A percentile compares a stretch with the other conserved stretches of the same genome.
Evolutionary conservation across 805 yeast species (phyloP).

Genomic region (Saccharomycopsis sp.): DNA sequence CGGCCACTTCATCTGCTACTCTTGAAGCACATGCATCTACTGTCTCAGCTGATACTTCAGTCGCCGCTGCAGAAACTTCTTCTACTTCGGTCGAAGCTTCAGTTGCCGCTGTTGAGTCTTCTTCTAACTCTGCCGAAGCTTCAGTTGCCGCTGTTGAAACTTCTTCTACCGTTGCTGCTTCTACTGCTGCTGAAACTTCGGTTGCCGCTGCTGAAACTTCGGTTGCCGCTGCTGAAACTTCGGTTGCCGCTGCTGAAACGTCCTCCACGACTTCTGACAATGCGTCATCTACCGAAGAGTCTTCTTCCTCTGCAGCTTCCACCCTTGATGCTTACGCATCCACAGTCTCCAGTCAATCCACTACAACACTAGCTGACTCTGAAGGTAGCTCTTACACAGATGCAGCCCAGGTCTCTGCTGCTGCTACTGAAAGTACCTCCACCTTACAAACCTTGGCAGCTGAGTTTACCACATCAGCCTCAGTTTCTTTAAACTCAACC

Average conservation of each 20-base stretch:
- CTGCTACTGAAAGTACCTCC: background rate
- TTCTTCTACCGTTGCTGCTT: background rate
- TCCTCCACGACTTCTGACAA: background rate
- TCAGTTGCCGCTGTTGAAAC: no score
- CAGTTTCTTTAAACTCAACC: slow-evolving; percentile 18
- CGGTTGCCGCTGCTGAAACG: background rate
- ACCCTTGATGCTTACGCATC: slow-evolving; percentile 14
- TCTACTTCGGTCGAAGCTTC: background rate
- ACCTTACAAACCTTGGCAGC: background rate
- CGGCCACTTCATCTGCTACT: background rate
- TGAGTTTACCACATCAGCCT: slow-evolving; percentile 5
- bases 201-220: background rate
- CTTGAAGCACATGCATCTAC: background rate
- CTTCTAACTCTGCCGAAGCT: background rate
- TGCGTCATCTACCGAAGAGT: background rate
- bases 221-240: background rate
- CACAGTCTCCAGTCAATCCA: background rate
- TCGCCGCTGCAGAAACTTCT: background rate
- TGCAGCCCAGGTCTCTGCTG: background rate
- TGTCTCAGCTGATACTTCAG: background rate
- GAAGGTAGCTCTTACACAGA: background rate
- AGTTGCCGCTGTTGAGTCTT: background rate
- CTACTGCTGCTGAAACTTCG: background rate
- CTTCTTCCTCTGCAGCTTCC: background rate
- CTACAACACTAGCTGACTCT: slow-evolving; percentile 1